A percentile compares a stretch with the other conserved stretches of the same genome.
Conservation (phyloP, 306 rosid species). For the Cucumis sativus region DNA sequence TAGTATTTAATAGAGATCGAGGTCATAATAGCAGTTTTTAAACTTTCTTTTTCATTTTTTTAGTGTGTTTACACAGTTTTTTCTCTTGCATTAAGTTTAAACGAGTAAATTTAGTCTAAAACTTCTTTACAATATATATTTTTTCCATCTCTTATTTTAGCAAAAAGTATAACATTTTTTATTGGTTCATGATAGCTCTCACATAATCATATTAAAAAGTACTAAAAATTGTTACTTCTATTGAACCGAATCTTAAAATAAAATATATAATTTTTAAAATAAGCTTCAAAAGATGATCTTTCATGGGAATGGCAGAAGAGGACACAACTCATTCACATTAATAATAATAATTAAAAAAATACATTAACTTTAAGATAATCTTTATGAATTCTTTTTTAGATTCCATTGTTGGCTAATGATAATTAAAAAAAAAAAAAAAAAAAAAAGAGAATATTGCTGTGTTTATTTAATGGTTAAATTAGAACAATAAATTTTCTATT, state of each 20-base stretch:
- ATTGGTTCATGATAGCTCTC: background rate
- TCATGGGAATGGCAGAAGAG: constrained; percentile 6
- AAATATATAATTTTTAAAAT: background rate
- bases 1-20: no score
- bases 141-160: no score
- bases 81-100: no score
- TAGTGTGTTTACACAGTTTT: no score
- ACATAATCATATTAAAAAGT: background rate
- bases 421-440: background rate
- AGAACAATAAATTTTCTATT: background rate
- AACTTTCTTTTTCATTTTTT: no score
- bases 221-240: background rate
- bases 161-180: no score
- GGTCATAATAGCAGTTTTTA: no score
- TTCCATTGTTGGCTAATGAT: background rate
- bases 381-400: constrained; percentile 4
- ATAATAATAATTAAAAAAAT: background rate
- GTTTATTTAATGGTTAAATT: background rate
- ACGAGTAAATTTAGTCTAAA: no score
- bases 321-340: constrained; percentile 2
- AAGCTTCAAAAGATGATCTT: background rate
- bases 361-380: background rate
- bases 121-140: no score
- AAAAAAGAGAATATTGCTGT: background rate
- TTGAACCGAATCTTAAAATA: background rate